A percentile compares a stretch with the other conserved stretches of the same genome.
Conservation (phyloP, 805 yeast species). For the Brettanomyces nanus region DNA sequence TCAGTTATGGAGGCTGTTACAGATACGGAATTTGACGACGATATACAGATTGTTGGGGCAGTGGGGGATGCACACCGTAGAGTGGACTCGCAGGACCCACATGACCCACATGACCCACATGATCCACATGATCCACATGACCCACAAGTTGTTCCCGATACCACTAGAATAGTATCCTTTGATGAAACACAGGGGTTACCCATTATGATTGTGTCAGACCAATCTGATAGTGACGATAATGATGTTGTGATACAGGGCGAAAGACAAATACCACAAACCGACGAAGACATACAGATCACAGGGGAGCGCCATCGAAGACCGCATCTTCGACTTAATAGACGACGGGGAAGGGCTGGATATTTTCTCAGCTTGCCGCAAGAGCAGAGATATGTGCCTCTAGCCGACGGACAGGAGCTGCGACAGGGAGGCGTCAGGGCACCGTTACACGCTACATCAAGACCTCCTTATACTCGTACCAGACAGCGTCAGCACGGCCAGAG, state of each 20-base stretch:
- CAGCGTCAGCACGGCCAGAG: not conserved
- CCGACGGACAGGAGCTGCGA: not conserved
- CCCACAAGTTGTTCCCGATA: too few relatives aligned
- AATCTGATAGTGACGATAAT: slow-evolving; percentile 8
- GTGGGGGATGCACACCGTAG: too few relatives aligned
- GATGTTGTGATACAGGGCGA: slow-evolving; percentile 5
- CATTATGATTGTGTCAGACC: slow-evolving; percentile 5
- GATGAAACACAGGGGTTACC: too few relatives aligned
- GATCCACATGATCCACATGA: too few relatives aligned
- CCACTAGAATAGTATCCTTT: too few relatives aligned
- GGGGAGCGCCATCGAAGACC: slow-evolving; percentile 4
- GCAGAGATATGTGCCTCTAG: slow-evolving; percentile 2
- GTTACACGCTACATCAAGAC: not conserved
- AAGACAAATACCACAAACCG: slow-evolving; percentile 2
- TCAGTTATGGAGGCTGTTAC: too few relatives aligned
- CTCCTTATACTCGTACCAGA: not conserved
- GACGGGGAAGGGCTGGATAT: slow-evolving; percentile 1
- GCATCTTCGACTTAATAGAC: not conserved
- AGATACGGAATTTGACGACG: too few relatives aligned
- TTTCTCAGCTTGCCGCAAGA: slow-evolving; percentile 1
- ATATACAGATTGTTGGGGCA: too few relatives aligned
- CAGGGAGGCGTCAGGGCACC: not conserved
- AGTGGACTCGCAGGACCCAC: too few relatives aligned
- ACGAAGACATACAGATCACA: slow-evolving; percentile 7
- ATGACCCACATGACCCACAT: too few relatives aligned